Evolutionary conservation across 768 basidiomycete genomes (phyloP), one percentile per base, ranked within the genome.

Genomic region (Gloeopeniophorella convolvens): DNA sequence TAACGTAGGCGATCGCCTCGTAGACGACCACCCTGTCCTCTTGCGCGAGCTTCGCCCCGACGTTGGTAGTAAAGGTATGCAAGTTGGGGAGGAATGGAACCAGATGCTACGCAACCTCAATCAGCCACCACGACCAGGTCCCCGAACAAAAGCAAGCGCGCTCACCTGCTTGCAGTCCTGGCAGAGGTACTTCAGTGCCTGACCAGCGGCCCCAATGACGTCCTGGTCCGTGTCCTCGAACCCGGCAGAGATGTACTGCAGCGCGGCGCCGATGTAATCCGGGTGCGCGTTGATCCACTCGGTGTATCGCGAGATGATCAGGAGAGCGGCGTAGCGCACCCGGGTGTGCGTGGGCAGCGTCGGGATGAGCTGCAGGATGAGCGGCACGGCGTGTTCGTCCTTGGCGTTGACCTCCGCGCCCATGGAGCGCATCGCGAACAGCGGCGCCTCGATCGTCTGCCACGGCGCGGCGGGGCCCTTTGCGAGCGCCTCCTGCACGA

Each of bases 361-460:
- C 4, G 94, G 92, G 26, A 99, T 82, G 39, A 97, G 76, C 61
- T 93, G 89, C 82, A 99, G 91, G 61, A 98, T 94, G 65, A 91
- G 90, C 2, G 94, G 93, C n/a, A 98, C 83, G 30, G 88, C 82
- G 53, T 76, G 78, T 42, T 89, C 78, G 65, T 98, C 94, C 33
- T 74, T 70, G 8, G 81, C 71, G 60, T 97, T 89, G 20, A 98
- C 77, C 66, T 94, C 85, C 4, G 91, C 94, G 9, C 96, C 96
- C 90, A 99, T 98, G 11, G 95, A 93, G 37, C 96, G 78, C 84
- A 99, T 85, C 15, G 94, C 92, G 68, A 99, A 99, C 33, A 99
- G 68, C 1, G 96, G 96, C 0, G 96, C 96, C 64, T 99, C 96
- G 42, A 99, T 83, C 64, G 91, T 91, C 65, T 98, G 96, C 96